These are phyloP conservation scores for Beauveria australis DNA, from an alignment of 2,329 filamentous ascomycete species.

Conservation along the genomic window DNA sequence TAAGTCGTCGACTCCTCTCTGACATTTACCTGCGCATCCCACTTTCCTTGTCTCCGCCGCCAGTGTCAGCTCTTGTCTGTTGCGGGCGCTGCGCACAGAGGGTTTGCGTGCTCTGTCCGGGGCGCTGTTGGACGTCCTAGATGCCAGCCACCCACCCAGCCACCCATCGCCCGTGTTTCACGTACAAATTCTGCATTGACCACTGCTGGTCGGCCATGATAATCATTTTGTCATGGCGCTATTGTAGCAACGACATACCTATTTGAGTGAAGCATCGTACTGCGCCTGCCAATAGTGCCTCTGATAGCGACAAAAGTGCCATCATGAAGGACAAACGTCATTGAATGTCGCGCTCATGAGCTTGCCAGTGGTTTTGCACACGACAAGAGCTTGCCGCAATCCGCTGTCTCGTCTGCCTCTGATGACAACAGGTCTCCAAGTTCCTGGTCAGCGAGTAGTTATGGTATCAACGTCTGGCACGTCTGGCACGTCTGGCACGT, in stretches of 20 bases:
- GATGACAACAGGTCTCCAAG: not conserved
- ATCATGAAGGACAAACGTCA: not conserved
- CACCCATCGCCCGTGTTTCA: not conserved
- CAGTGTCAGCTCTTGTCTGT: not conserved
- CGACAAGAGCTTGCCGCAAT: too few species aligned
- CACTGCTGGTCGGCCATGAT: not conserved
- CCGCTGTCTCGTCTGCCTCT: not conserved
- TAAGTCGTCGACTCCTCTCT: too few species aligned
- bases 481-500: too few species aligned
- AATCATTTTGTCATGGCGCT: not conserved
- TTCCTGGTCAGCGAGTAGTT: not conserved
- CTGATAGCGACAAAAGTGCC: not conserved
- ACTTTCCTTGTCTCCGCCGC: not conserved
- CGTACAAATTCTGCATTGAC: not conserved
- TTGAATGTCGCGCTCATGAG: not conserved
- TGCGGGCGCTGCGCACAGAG: not conserved
- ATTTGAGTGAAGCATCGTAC: not conserved
- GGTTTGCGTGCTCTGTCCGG: constrained; percentile 12
- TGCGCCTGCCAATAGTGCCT: not conserved
- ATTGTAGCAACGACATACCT: not conserved
- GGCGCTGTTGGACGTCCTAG: constrained; percentile 20
- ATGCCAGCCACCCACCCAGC: not conserved
- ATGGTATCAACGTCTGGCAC: not conserved
- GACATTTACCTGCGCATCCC: not conserved
- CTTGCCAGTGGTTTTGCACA: too few species aligned